Base-by-base conservation (phyloP, 257 asterid genomes). In the Eustoma russellianum region DNA sequence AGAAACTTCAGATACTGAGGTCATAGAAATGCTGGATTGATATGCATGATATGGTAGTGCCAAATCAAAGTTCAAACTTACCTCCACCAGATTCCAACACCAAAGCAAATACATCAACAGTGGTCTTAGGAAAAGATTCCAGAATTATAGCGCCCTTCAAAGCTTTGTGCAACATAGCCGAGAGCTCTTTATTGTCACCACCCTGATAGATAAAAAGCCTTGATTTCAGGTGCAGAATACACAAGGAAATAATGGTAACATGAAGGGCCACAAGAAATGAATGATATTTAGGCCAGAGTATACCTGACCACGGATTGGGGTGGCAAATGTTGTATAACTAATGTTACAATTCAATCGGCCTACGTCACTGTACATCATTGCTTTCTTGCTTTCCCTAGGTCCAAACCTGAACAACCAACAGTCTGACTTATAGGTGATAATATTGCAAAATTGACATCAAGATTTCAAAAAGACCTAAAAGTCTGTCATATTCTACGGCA, bases 11-110 rank as follows among this genome's bases (percentile, higher is more conserved):
- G 30, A 24, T 4, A 24, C 30, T 24, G 30, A 24, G 30, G 30
- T 24, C 30, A 24, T 24, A 24, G 30, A 24, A 24, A 24, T 24
- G 30, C 30, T 24, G 30, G 30, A 24, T 24, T 24, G 30, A 24
- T 24, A 24, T 24, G 30, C 30, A 24, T 24, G 30, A 24, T 24
- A 0, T 0, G 2, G 2, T 24, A 24, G 30, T 24, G 30, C 30
- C 2, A 38, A 38, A 38, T 8, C 43, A 34, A 53, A 57, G 28
- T 19, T 41, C 47, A 44, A 59, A 86, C 97, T 77, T 73, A 90
- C 98, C 76, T 70, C 98, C 98, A 56, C 97, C 95, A 63, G 98
- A 87, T 78, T 92, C 98, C 89, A 92, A 71, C 48, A 92, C 97
- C 80, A 92, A 75, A 69, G 97, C 97, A 73, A 92, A 88, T 55